Evolutionary conservation across 805 yeast species (phyloP), one percentile per base, ranked within the genome.

Genomic region (Vanderwaltozyma tropicalis): DNA sequence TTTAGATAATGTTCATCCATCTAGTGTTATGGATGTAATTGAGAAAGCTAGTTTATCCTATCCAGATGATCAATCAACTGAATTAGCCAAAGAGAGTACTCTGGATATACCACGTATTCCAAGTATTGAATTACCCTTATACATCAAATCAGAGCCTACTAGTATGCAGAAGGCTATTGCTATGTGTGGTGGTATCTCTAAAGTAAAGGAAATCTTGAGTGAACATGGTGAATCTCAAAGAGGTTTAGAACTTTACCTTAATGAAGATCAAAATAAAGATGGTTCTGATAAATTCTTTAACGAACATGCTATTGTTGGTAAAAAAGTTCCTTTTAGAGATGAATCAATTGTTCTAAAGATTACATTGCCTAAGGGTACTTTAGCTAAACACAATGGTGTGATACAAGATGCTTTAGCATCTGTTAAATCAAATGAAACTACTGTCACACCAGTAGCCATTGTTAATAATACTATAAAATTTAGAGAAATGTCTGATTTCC

Each of bases 401-500:
- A 51, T 78, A 1, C 63, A 63, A 31, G 66, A 69, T 35, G 63
- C 75, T 16, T 47, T 68, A 11, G 49, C 57, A 37, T 47, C 63
- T 4, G 32, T 63, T 20, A 50, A 69, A 37, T 54, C 61, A n/a
- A 50, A 58, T 11, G 47, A 62, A 4, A 66, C 70, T 35, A 60
- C 59, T 18, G 68, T 73, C 2, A 66, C 67, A 32, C 89, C 95
- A 0, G 69, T 73, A 4, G 87, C 80, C 0, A 70, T 85, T 15
- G 66, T 86, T 15, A 75, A 76, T 48, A 71, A 75, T 41, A 80
- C 79, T 14, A 79, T 77, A 51, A 71, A 81, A 44, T 89, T 89
- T 57, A 72, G 95, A 47, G 85, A 83, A 45, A 74, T 87, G 69
- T 78, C 89, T 0, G 97, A 88, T 59, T 89, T 86, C 57, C 97